Conservation (phyloP, 805 yeast genomes). For the Lipomyces orientalis region DNA sequence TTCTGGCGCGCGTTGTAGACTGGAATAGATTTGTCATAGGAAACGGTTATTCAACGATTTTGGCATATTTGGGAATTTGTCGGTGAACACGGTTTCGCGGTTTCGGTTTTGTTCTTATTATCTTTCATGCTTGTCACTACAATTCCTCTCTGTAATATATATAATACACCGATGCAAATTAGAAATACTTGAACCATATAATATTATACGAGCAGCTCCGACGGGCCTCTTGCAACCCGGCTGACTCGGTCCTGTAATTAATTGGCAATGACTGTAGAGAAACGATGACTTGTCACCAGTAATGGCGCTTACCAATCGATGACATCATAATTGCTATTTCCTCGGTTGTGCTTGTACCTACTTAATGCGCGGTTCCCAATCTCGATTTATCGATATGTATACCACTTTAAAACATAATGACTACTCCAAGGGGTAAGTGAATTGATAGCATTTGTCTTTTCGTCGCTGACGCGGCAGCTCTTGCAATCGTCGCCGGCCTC, state of each 20-base stretch:
- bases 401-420: neutral
- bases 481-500: conserved; percentile 32
- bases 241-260: too few species aligned
- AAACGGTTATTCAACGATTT: neutral
- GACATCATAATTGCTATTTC: neutral
- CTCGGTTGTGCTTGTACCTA: too few species aligned
- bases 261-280: too few species aligned
- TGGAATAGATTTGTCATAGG: neutral
- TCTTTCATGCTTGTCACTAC: too few species aligned
- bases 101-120: neutral
- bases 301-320: neutral
- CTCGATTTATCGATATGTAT: too few species aligned
- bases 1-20: conserved; percentile 25
- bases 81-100: neutral
- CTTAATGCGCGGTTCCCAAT: too few species aligned
- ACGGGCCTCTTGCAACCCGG: too few species aligned
- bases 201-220: too few species aligned
- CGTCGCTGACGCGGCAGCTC: conserved; percentile 15
- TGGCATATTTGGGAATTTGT: neutral
- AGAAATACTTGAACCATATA: too few species aligned
- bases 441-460: neutral
- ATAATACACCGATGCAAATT: neutral
- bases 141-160: too few species aligned
- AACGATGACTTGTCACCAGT: too few species aligned
- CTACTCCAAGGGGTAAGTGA: neutral